Evolutionary conservation across 2,329 filamentous ascomycete genomes (phyloP), one percentile per base, ranked within the genome.

Genomic region (Hirsutella rhossiliensis): DNA sequence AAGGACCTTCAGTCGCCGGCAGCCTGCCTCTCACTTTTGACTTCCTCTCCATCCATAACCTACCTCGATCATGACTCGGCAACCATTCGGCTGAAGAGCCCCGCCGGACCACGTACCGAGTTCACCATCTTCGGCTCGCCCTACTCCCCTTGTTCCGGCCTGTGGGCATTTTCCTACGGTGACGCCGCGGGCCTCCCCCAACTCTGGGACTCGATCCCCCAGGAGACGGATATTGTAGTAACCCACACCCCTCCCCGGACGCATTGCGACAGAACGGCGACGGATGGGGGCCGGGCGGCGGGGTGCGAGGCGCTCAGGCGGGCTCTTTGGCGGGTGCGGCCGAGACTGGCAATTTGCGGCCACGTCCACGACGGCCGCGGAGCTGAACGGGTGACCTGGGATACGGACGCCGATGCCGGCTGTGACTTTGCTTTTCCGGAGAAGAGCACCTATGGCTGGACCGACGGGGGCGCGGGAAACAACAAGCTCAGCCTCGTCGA

Each of bases 61-160:
- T 87, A 86, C 58, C 71, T 88, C 9, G 62, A 72, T 44, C 80
- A 88, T 53, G 62, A 71, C 47, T 64, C 73, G 34, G 61, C 67
- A 9, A 69, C 63, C 0, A 63, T 87, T 46, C 66, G 65, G 7
- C 66, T 88, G n/a, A 63, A 55, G 1, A 69, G 70, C 1, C 63
- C 71, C 0, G 58, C 59, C 0, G 80, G 78, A 0, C 77, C 79
- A 8, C 68, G 61, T 3, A 83, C 80, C 3, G 48, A 56, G 8
- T 81, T 88, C 59, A 78, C 65, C 11, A 67, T 87, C 37, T 88
- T 87, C 56, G 84, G 81, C 1, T 86, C 82, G 3, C 84, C 84
- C 0, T 81, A 73, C 54, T 79, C 79, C 29, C 82, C 76, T 0
- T 56, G 64, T 2, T 60, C 63, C 39, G 68, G 71, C 3, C 61